These are phyloP conservation scores for Tylopilus vinaceipallidus DNA, from an alignment of 768 basidiomycete genomes.

Conservation along the genomic window DNA sequence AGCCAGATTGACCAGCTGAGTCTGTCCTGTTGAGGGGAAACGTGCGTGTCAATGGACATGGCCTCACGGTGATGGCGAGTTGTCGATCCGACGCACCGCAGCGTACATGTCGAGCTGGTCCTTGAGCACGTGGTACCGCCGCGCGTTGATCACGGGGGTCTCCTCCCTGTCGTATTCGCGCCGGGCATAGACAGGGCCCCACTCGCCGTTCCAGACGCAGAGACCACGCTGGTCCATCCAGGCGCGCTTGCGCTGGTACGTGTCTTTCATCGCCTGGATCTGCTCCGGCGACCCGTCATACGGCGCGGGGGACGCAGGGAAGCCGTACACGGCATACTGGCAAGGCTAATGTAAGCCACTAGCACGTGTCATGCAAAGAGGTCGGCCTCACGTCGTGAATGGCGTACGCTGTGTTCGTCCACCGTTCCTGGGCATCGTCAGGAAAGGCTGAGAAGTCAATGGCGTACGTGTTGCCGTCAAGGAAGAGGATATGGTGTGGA, in stretches of 20 bases:
- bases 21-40: background rate
- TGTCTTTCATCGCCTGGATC: slow-evolving; percentile 23
- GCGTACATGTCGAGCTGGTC: slow-evolving; percentile 71
- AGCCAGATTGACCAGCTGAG: too few relatives aligned
- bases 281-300: slow-evolving; percentile 32
- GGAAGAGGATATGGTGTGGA: slow-evolving; percentile 41
- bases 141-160: slow-evolving; percentile 62
- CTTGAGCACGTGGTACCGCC: slow-evolving; percentile 59
- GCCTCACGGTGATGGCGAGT: too few relatives aligned
- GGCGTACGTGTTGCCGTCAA: slow-evolving; percentile 43
- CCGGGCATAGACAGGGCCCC: slow-evolving; percentile 42
- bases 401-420: slow-evolving; percentile 36
- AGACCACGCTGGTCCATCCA: slow-evolving; percentile 35
- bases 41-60: too few relatives aligned
- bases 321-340: slow-evolving; percentile 40
- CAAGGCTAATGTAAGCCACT: slow-evolving; percentile 29
- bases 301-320: slow-evolving; percentile 32
- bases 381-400: slow-evolving; percentile 1
- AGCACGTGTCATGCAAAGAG: background rate
- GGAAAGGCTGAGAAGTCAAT: slow-evolving; percentile 31
- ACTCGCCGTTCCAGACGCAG: slow-evolving; percentile 40
- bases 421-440: slow-evolving; percentile 25
- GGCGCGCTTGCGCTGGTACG: slow-evolving; percentile 36
- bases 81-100: slow-evolving; percentile 47
- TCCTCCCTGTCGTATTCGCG: slow-evolving; percentile 44